Evolutionary conservation across 306 rosid genomes (phyloP).

Genomic region (Coriaria nepalensis): DNA sequence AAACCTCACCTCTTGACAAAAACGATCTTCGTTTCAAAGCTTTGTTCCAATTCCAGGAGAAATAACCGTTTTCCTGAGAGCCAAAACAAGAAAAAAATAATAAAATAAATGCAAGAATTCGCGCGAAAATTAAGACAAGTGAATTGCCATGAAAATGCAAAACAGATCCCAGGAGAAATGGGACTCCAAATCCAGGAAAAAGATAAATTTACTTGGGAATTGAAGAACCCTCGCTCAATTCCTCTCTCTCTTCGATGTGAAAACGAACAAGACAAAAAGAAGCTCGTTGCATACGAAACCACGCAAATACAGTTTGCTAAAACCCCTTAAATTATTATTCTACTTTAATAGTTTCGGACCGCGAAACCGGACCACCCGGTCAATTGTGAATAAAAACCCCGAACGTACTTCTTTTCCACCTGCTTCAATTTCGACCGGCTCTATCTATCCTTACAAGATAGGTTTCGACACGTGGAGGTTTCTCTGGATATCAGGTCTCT

Average conservation of each 20-base stretch:
- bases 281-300: background rate
- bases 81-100: background rate
- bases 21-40: background rate
- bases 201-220: background rate
- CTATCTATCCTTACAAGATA: constrained; percentile 12
- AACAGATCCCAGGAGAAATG: background rate
- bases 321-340: background rate
- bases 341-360: background rate
- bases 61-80: background rate
- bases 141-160: no score
- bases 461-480: constrained; percentile 37
- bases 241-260: background rate
- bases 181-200: constrained; percentile 1
- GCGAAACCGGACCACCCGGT: constrained; percentile 11
- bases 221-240: background rate
- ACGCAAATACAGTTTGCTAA: background rate
- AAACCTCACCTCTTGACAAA: constrained; percentile 2
- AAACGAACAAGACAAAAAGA: constrained; percentile 1
- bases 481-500: background rate
- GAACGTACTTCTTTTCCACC: background rate
- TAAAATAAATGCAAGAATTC: background rate
- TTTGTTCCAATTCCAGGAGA: background rate
- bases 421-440: constrained; percentile 20
- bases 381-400: constrained; percentile 9
- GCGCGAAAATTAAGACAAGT: no score